These are phyloP conservation scores for Brassica incana DNA, from an alignment of 345 rosid species.

Conservation along the genomic window DNA sequence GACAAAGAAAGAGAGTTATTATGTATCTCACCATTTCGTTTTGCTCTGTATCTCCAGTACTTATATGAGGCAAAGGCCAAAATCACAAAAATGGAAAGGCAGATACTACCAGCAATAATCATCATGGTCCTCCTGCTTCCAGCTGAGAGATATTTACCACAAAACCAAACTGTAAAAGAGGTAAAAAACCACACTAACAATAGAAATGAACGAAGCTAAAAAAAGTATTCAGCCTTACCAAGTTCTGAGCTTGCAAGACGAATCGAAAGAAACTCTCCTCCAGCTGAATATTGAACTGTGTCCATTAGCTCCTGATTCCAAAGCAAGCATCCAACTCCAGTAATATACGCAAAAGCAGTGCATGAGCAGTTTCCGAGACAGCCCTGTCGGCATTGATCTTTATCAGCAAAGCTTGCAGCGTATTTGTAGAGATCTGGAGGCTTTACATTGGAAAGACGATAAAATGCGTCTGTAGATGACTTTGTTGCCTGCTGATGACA, in stretches of 20 bases:
- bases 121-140: slow-evolving; percentile 19
- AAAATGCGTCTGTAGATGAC: slow-evolving; percentile 20
- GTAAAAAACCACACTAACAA: slow-evolving; percentile 3
- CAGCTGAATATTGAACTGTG: background rate
- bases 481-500: background rate
- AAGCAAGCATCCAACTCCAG: slow-evolving; percentile 36
- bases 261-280: slow-evolving; percentile 22
- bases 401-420: slow-evolving; percentile 27
- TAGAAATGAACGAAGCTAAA: background rate
- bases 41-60: slow-evolving; percentile 25
- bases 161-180: background rate
- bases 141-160: slow-evolving; percentile 17
- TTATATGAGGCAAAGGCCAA: slow-evolving; percentile 15
- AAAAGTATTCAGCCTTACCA: slow-evolving; percentile 21
- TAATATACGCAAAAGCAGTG: slow-evolving; percentile 34
- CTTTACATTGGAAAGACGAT: slow-evolving; percentile 21
- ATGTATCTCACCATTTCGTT: slow-evolving; percentile 15
- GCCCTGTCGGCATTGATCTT: slow-evolving; percentile 24
- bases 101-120: slow-evolving; percentile 18
- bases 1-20: background rate
- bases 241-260: slow-evolving; percentile 35
- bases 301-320: slow-evolving; percentile 34
- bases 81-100: slow-evolving; percentile 20
- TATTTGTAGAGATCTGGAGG: slow-evolving; percentile 32
- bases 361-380: slow-evolving; percentile 41